Conservation (phyloP, 495 filamentous ascomycete genomes). For the Aspergillus baeticus region DNA sequence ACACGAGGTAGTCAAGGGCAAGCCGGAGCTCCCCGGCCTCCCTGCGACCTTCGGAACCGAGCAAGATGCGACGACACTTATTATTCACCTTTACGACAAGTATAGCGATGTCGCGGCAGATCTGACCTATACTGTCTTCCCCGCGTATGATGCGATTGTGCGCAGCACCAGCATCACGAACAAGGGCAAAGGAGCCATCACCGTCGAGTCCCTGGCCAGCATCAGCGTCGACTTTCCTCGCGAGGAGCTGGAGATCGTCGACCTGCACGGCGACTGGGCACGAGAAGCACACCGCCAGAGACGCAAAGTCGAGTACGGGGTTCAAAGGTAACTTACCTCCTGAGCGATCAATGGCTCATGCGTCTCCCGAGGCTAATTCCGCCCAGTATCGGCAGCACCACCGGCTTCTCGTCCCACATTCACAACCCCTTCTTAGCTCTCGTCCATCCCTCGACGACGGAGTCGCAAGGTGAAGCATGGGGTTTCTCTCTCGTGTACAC, state of each 20-base stretch:
- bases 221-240: constrained; percentile 52
- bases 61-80: constrained; percentile 49
- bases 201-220: constrained; percentile 49
- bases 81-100: constrained; percentile 50
- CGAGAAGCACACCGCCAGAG: constrained; percentile 43
- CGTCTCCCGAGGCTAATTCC: background rate
- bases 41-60: constrained; percentile 50
- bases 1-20: constrained; percentile 41
- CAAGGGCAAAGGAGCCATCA: constrained; percentile 42
- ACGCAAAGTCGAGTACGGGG: constrained; percentile 35
- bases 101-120: constrained; percentile 48
- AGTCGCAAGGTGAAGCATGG: constrained; percentile 51
- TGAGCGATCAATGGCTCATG: too few relatives aligned
- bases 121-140: constrained; percentile 55
- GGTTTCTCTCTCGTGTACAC: constrained; percentile 56
- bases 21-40: constrained; percentile 44
- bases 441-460: constrained; percentile 48
- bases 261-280: constrained; percentile 53
- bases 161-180: constrained; percentile 53
- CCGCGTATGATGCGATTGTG: constrained; percentile 49
- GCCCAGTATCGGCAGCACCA: constrained; percentile 46
- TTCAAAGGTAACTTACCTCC: constrained; percentile 23
- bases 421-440: constrained; percentile 56
- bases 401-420: constrained; percentile 53
- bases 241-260: constrained; percentile 54